These are phyloP conservation scores for Austroboletus rostrupii DNA, from an alignment of 1,284 basidiomycete genomes.

Conservation along the genomic window DNA sequence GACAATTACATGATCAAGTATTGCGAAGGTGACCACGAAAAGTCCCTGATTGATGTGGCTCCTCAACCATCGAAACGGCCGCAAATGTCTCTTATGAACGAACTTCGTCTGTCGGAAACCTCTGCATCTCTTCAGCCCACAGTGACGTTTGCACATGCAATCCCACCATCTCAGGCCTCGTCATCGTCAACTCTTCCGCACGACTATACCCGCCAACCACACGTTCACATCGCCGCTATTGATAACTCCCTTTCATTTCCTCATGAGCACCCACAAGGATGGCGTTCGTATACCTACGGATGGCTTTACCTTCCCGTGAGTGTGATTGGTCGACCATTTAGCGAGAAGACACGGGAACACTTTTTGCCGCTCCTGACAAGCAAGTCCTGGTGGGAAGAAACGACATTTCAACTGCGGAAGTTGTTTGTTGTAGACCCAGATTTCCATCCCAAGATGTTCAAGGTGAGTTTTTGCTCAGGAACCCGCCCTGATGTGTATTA, in stretches of 20 bases:
- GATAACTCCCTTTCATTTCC: conserved; percentile 93
- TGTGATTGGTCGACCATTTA: conserved; percentile 81
- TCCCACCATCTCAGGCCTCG: conserved; percentile 31
- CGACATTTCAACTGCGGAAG: conserved; percentile 71
- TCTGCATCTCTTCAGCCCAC: conserved; percentile 38
- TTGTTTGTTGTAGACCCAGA: conserved; percentile 80
- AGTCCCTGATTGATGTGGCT: conserved; percentile 68
- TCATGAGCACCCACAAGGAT: conserved; percentile 84
- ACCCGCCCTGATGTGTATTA: conserved; percentile 1
- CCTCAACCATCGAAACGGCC: conserved; percentile 62
- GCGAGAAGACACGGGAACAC: conserved; percentile 74
- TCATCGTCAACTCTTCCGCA: conserved; percentile 28
- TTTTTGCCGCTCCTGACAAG: conserved; percentile 81
- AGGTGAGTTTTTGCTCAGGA: conserved; percentile 38
- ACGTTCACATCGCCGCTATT: conserved; percentile 85
- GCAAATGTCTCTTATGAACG: conserved; percentile 69
- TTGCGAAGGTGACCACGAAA: conserved; percentile 73
- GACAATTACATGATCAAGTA: conserved; percentile 90
- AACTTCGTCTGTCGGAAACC: conserved; percentile 48
- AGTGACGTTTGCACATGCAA: conserved; percentile 35
- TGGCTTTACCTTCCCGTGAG: conserved; percentile 89
- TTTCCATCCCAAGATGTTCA: conserved; percentile 84
- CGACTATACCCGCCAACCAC: conserved; percentile 49
- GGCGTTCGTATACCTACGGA: conserved; percentile 88
- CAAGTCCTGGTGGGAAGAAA: conserved; percentile 88